Evolutionary conservation across 2,329 filamentous ascomycete genomes (phyloP), one percentile per base, ranked within the genome.

Genomic region (Monilinia fructicola): DNA sequence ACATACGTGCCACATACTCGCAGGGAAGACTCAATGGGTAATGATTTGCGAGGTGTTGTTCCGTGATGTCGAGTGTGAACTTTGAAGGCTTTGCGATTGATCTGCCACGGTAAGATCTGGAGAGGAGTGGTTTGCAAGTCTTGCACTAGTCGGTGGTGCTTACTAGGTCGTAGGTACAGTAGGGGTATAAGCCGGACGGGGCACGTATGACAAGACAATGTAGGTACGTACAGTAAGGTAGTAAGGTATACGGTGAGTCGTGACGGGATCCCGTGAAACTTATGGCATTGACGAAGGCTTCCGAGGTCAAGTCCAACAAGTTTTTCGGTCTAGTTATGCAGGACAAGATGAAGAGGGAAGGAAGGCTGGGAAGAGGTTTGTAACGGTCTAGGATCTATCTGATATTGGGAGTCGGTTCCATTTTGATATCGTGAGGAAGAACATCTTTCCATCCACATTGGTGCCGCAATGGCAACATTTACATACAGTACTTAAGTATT

Each of bases 301-400:
- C 60, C 44, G 23, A 42, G 28, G 31, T 2, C 4, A 31, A 46
- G 40, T 6, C 18, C 31, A 55, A 55, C 31, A 40, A 4, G 0
- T 55, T 46, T 58, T 23, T 23, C 55, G 31, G n/a, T 31, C 55
- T 46, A n/a, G 5, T 10, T 11, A 65, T 65, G 62, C 62, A 58
- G 54, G 42, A 38, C 18, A 21, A 58, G 44, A 48, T 54, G 16
- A 65, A 59, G 63, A 59, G 63, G 63, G 40, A 59, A 9, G 18
- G 55, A 28, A 18, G 40, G 18, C 18, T 46, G 55, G 55, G 11
- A n/a, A 12, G 18, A 11, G 18, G 4, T 46, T 23, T 40, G 42
- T 59, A 16, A 63, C 50, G 60, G 9, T 63, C 9, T 18, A 35
- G 28, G 52, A 65, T 42, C 42, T 50, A 64, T 64, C 28, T 56